Conservation (phyloP, 441 rosid genomes). For the Erysimum pusillum region DNA sequence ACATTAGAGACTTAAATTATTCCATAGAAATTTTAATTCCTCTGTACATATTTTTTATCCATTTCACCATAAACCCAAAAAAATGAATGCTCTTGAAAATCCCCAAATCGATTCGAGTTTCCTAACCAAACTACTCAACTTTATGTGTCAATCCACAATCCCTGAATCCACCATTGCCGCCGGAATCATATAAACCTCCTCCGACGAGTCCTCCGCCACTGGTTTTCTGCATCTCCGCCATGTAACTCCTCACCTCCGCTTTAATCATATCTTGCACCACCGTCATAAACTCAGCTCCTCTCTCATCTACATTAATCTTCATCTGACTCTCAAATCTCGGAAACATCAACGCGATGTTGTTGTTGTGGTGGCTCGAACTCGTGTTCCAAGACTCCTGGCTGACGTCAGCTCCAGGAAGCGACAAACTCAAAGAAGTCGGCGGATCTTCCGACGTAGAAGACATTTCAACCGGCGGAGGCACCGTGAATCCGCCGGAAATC, state of each 20-base stretch:
- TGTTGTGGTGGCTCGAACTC: slow-evolving; percentile 25
- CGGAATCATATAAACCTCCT: slow-evolving; percentile 17
- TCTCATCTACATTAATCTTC: slow-evolving; percentile 32
- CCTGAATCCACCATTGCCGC: not conserved
- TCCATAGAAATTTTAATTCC: slow-evolving; percentile 20
- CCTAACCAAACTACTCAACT: slow-evolving; percentile 38
- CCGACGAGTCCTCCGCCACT: slow-evolving; percentile 33
- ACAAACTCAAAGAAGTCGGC: slow-evolving; percentile 39
- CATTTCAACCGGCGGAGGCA: slow-evolving; percentile 47
- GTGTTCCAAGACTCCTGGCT: slow-evolving; percentile 22
- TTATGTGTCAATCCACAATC: slow-evolving; percentile 41
- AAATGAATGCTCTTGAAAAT: slow-evolving; percentile 39
- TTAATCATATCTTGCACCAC: slow-evolving; percentile 48
- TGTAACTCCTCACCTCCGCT: slow-evolving; percentile 46
- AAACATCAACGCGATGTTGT: slow-evolving; percentile 26
- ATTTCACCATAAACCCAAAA: slow-evolving; percentile 34
- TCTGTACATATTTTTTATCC: slow-evolving; percentile 31
- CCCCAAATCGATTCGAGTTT: slow-evolving; percentile 17
- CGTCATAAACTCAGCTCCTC: slow-evolving; percentile 50
- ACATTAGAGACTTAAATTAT: slow-evolving; percentile 19
- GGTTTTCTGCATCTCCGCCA: slow-evolving; percentile 41
- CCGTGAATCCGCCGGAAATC: slow-evolving; percentile 53
- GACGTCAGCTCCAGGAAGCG: slow-evolving; percentile 40
- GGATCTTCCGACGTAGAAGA: slow-evolving; percentile 37
- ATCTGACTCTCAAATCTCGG: slow-evolving; percentile 41